Conservation (phyloP, 768 basidiomycete species). For the Xerocomus brunneocitrinus region DNA sequence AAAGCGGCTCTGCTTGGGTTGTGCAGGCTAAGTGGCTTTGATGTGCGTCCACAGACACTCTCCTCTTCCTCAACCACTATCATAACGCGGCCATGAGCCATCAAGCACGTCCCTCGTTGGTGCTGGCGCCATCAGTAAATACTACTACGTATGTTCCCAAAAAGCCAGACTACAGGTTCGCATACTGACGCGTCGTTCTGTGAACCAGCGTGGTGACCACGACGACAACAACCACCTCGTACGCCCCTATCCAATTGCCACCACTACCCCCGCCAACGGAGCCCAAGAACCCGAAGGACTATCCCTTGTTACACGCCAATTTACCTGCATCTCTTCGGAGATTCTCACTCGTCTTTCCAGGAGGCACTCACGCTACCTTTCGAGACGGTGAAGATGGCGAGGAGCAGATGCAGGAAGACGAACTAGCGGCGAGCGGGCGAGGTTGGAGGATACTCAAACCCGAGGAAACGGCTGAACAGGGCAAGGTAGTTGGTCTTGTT, state of each 20-base stretch:
- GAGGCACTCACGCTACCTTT: constrained; percentile 76
- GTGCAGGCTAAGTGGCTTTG: constrained; percentile 32
- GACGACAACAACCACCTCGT: constrained; percentile 87
- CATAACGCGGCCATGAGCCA: constrained; percentile 50
- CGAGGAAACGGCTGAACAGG: constrained; percentile 50
- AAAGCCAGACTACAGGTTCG: neutral
- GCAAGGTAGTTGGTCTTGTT: constrained; percentile 55
- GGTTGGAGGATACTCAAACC: constrained; percentile 76
- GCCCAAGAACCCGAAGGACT: constrained; percentile 75
- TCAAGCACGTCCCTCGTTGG: constrained; percentile 60
- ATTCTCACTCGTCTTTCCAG: constrained; percentile 78
- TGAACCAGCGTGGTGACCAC: constrained; percentile 74
- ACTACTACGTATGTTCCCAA: constrained; percentile 67
- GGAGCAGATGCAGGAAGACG: constrained; percentile 67
- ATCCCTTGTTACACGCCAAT: constrained; percentile 70
- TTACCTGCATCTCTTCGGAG: constrained; percentile 69
- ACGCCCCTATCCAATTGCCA: constrained; percentile 83
- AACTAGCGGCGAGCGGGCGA: constrained; percentile 55
- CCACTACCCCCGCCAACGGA: constrained; percentile 63
- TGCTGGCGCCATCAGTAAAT: constrained; percentile 77
- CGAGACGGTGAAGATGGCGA: constrained; percentile 62
- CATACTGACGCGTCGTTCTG: constrained; percentile 21
- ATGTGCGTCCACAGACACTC: constrained; percentile 27
- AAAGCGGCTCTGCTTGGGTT: constrained; percentile 27
- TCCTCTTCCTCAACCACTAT: constrained; percentile 24